Evolutionary conservation across 495 filamentous ascomycete genomes (phyloP).

Genomic region (Aeminium ludgeri): DNA sequence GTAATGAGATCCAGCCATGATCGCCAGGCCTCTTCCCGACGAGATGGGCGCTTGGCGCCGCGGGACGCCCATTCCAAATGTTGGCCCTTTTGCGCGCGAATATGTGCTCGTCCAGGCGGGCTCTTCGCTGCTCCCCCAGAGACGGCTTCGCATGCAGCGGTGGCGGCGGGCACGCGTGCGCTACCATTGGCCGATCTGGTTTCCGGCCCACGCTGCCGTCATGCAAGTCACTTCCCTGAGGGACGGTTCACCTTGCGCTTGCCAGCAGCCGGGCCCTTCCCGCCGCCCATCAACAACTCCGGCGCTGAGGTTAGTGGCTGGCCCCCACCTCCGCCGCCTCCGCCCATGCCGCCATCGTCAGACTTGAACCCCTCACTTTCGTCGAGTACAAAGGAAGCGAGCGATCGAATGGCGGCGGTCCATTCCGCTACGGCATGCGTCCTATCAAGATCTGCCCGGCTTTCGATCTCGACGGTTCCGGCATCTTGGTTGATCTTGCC

Average conservation of each 20-base stretch:
- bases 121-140: too few species aligned
- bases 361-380: slow-evolving; percentile 27
- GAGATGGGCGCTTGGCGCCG: too few species aligned
- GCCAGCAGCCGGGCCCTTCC: slow-evolving; percentile 1
- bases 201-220: not conserved
- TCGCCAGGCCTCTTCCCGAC: too few species aligned
- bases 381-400: slow-evolving; percentile 25
- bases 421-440: slow-evolving; percentile 57
- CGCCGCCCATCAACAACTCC: not conserved
- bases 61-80: too few species aligned
- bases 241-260: slow-evolving; percentile 7
- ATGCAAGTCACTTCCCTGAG: slow-evolving; percentile 13
- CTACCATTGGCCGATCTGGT: too few species aligned
- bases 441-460: slow-evolving; percentile 54
- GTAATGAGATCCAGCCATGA: too few species aligned
- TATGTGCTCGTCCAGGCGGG: too few species aligned
- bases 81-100: too few species aligned
- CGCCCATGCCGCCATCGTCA: slow-evolving; percentile 18
- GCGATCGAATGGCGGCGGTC: slow-evolving; percentile 44
- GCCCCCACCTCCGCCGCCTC: not conserved
- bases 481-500: slow-evolving; percentile 80
- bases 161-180: too few species aligned
- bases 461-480: slow-evolving; percentile 68
- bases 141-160: too few species aligned
- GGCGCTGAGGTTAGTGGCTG: not conserved